A percentile compares a stretch with the other conserved stretches of the same genome.
Evolutionary conservation across 352 stramenopile species (phyloP).

Genomic region (Phytophthora tentaculata): DNA sequence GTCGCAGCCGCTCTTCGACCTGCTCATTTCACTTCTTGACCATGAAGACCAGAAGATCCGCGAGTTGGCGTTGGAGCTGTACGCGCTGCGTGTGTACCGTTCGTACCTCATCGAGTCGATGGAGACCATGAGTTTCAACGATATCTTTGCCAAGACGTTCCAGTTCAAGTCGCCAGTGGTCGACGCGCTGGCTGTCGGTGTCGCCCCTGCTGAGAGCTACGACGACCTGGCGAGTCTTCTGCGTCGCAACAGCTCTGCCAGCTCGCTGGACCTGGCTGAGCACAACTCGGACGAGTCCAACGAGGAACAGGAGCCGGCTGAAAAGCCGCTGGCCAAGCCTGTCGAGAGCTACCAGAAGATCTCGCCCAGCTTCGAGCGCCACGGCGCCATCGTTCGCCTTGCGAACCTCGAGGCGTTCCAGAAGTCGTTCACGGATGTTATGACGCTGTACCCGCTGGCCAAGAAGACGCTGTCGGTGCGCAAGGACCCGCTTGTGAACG

Average conservation of each 20-base stretch:
- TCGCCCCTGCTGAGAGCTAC: slow-evolving; percentile 83
- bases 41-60: slow-evolving; percentile 72
- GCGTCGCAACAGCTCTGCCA: slow-evolving; percentile 66
- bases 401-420: slow-evolving; percentile 84
- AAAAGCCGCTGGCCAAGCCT: slow-evolving; percentile 38
- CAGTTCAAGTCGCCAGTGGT: slow-evolving; percentile 86
- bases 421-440: slow-evolving; percentile 67
- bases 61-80: slow-evolving; percentile 80
- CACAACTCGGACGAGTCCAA: slow-evolving; percentile 45
- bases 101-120: slow-evolving; percentile 89
- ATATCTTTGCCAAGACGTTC: slow-evolving; percentile 87
- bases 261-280: slow-evolving; percentile 39
- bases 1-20: slow-evolving; percentile 86
- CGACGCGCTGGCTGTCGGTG: slow-evolving; percentile 76
- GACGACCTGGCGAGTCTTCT: slow-evolving; percentile 79
- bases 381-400: slow-evolving; percentile 90
- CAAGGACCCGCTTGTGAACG: slow-evolving; percentile 78
- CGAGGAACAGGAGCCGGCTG: slow-evolving; percentile 38
- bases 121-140: slow-evolving; percentile 64
- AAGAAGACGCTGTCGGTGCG: slow-evolving; percentile 74
- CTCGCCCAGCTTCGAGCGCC: slow-evolving; percentile 67
- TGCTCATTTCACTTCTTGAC: slow-evolving; percentile 83
- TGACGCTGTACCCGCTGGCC: slow-evolving; percentile 73
- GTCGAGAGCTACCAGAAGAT: slow-evolving; percentile 78
- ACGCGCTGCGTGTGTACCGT: slow-evolving; percentile 86